These are phyloP conservation scores for Hygrophorus pudorinus DNA, from an alignment of 768 basidiomycete species.

Conservation along the genomic window DNA sequence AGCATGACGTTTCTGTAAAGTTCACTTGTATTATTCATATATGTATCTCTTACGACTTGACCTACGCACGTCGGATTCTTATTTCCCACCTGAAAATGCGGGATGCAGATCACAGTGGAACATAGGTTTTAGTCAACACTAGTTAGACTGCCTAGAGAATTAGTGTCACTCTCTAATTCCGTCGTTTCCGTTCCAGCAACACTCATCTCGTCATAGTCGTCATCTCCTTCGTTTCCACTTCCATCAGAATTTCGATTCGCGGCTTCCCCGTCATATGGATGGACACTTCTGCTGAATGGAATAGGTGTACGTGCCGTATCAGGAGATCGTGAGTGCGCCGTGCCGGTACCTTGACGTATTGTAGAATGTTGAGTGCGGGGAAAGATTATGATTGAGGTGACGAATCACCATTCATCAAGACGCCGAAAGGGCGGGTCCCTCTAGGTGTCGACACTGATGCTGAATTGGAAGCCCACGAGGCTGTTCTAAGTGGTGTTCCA, in stretches of 20 bases:
- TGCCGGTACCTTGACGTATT: slow-evolving; percentile 4
- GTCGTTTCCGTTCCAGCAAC: slow-evolving; percentile 26
- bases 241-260: not conserved
- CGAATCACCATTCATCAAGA: slow-evolving; percentile 8
- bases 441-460: no score
- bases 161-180: slow-evolving; percentile 10
- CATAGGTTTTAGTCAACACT: slow-evolving; percentile 37
- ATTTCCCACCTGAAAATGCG: no score
- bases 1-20: slow-evolving; percentile 5
- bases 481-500: not conserved
- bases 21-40: no score
- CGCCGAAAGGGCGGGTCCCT: slow-evolving; percentile 3
- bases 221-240: slow-evolving; percentile 10
- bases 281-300: not conserved
- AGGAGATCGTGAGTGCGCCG: not conserved
- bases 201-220: slow-evolving; percentile 28
- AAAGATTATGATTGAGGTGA: slow-evolving; percentile 2
- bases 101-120: no score
- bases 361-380: slow-evolving; percentile 4
- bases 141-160: slow-evolving; percentile 38
- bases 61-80: no score
- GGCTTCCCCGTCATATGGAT: not conserved
- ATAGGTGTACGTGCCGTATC: slow-evolving; percentile 1
- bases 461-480: no score
- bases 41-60: no score